Conservation (phyloP, 176 grass and related monocot genomes). For the Triticum dicoccoides region DNA sequence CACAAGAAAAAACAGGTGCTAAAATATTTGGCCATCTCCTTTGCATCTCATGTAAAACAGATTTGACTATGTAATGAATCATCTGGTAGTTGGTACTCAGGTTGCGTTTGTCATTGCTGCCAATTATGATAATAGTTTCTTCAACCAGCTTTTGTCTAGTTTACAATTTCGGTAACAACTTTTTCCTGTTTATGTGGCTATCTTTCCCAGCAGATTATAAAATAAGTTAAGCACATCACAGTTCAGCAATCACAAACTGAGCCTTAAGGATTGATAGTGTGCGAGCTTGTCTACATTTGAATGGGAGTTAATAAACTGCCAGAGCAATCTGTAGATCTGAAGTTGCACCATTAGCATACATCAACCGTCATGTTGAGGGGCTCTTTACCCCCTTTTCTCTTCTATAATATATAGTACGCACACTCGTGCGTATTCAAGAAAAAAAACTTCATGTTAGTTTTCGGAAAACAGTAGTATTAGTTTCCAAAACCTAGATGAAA, state of each 20-base stretch:
- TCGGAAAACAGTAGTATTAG: background rate
- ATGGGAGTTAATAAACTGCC: background rate
- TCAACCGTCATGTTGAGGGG: background rate
- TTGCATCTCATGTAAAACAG: conserved; percentile 16
- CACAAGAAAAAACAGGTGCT: background rate
- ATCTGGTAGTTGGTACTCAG: background rate
- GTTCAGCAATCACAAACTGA: background rate
- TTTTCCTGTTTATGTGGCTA: background rate
- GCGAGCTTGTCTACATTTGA: background rate
- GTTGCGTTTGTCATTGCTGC: background rate
- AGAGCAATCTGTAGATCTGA: conserved; percentile 10
- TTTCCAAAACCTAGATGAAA: background rate
- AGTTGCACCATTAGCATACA: background rate
- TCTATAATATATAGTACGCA: too few species aligned
- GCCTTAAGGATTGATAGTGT: background rate
- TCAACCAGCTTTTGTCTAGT: background rate
- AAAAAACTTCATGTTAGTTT: background rate
- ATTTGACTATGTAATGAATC: background rate
- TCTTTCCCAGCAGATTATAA: background rate
- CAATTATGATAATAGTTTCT: background rate
- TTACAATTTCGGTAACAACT: background rate
- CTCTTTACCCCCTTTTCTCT: too few species aligned
- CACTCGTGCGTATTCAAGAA: too few species aligned
- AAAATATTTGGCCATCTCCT: conserved; percentile 19
- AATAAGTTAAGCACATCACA: background rate